Evolutionary conservation across 1,284 basidiomycete species (phyloP), one percentile per base, ranked within the genome.

Genomic region (Cryptococcus deneoformans): DNA sequence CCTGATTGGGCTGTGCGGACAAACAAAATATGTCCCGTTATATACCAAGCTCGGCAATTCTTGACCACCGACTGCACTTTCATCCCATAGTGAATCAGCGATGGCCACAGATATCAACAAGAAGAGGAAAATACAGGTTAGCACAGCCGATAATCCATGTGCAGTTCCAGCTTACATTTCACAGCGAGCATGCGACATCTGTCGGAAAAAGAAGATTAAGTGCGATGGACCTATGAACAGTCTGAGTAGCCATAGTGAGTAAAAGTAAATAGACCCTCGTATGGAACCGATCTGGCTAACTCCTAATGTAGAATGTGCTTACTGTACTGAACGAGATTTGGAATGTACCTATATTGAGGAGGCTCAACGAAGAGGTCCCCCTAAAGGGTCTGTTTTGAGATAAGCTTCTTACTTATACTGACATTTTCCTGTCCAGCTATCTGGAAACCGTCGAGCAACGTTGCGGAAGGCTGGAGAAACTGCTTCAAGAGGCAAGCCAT

Each of bases 311-410:
- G 72, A 73, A 67, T 93, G 90, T 71, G 87, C 89, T 0, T 90
- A 89, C 70, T 92, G 90, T 70, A 78, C 84, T 12, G 83, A 88
- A 11, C 87, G 86, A 66, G 85, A 80, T 58, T 81, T 85, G 24
- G 85, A 88, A 1, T 92, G 89, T 76, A 89, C 87, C 0, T 92
- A 90, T 71, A 79, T 88, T 50, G 69, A 80, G 63, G 81, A 81
- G 36, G 90, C 89, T 1, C 88, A 90, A 84, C 88, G 90, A 80
- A 85, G 90, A 43, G 89, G 89, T 2, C 88, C 89, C 34, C 87
- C 90, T 1, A 90, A 92, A 79, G 89, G 89, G 83, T 92, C 69
- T 59, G 83, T 35, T 9, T 16, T 16, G 46, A 12, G 14, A 10
- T 29, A 47, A 9, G 20, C 20, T 20, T 20, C 20, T 20, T 20